Conservation (phyloP, 345 rosid genomes). For the Schrenkiella parvula region DNA sequence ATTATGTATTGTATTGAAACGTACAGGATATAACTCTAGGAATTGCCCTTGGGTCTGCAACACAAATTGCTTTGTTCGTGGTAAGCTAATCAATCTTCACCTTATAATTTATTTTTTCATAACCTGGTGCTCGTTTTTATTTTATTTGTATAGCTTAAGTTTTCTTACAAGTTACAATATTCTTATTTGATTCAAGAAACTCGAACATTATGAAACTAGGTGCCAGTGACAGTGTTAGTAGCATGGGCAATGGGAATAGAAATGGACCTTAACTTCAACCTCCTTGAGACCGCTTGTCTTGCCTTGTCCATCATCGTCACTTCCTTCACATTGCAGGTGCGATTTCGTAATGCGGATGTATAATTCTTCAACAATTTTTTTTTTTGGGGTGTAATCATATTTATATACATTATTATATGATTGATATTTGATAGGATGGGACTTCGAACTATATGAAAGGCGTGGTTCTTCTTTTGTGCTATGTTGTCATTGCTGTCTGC, state of each 20-base stretch:
- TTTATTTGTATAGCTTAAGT: not conserved
- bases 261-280: conserved; percentile 90
- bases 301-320: conserved; percentile 65
- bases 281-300: conserved; percentile 79
- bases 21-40: conserved; percentile 84
- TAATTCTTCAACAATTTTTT: no score
- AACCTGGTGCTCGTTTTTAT: not conserved
- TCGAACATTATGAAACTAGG: conserved; percentile 32
- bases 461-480: conserved; percentile 66
- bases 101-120: not conserved
- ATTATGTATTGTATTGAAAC: not conserved
- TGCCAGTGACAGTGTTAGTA: conserved; percentile 72
- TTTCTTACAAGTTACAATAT: not conserved
- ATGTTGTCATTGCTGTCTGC: conserved; percentile 68
- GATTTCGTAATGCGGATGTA: not conserved
- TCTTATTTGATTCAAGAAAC: not conserved
- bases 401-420: not conserved
- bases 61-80: conserved; percentile 94
- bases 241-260: conserved; percentile 70
- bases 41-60: conserved; percentile 84
- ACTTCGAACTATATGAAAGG: conserved; percentile 94
- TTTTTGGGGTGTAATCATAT: no score
- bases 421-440: conserved; percentile 58
- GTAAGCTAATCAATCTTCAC: conserved; percentile 33
- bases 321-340: conserved; percentile 82